Conservation (phyloP, 1,139 yeast genomes). For the Kazachstania sp. region DNA sequence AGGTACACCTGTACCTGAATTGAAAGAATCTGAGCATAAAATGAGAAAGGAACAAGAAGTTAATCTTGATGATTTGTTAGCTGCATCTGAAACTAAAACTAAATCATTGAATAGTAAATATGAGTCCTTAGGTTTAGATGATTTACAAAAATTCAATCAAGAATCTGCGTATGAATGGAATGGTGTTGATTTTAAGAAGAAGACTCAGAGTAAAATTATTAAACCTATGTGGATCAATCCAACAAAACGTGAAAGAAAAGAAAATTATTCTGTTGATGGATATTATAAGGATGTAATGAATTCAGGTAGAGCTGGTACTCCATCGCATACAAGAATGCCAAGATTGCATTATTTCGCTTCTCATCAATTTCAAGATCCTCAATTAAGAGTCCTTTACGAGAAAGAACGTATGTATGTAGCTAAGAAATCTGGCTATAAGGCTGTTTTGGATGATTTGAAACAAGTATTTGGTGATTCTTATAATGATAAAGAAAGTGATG, state of each 20-base stretch:
- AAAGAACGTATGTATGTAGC: constrained; percentile 45
- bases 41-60: constrained; percentile 53
- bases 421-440: constrained; percentile 23
- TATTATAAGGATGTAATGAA: constrained; percentile 71
- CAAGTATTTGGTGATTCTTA: constrained; percentile 33
- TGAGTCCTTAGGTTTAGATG: constrained; percentile 81
- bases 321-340: constrained; percentile 55
- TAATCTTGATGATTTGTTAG: constrained; percentile 73
- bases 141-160: constrained; percentile 65
- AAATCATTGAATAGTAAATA: constrained; percentile 68
- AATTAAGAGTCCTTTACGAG: constrained; percentile 53
- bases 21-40: constrained; percentile 17
- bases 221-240: constrained; percentile 55
- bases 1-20: constrained; percentile 29
- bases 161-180: constrained; percentile 79
- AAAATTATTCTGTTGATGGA: constrained; percentile 69
- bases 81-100: constrained; percentile 75
- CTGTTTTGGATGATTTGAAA: constrained; percentile 31
- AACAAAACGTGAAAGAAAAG: constrained; percentile 69
- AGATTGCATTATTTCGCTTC: constrained; percentile 56
- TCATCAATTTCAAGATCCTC: constrained; percentile 63
- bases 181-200: constrained; percentile 72
- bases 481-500: constrained; percentile 26
- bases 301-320: constrained; percentile 47
- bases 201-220: constrained; percentile 38